Base-by-base conservation (phyloP, 2,329 filamentous ascomycete genomes). In the Graphilbum fragrans region DNA sequence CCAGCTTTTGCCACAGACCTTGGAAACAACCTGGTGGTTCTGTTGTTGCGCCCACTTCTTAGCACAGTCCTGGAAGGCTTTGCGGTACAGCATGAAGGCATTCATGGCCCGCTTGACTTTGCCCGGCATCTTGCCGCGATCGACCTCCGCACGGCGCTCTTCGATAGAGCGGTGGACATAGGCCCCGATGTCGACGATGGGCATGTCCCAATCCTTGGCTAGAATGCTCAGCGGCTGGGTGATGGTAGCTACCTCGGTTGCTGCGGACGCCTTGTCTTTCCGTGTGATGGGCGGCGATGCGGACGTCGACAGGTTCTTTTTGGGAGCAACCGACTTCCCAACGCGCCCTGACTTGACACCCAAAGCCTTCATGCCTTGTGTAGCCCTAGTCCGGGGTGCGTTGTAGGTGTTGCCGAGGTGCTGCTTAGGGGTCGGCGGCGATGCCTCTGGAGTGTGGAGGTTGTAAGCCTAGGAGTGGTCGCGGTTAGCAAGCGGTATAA, bases 81-180 rank as follows among this genome's bases (percentile, higher is more conserved):
- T 94, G 34, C 92, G 82, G 59, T 98, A 98, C 39, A 98, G 69
- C 82, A 98, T 94, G 65, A 96, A 98, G 1, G 86, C 90, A 59
- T 98, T 98, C 82, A 95, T 94, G 3, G 92, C 88, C 23, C 92
- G 74, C 53, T 90, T 86, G 50, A 96, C 74, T 57, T 88, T 87
- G 21, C 84, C 84, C 2, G 67, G 67, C 29, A 77, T 66, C 52
- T 80, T 86, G 43, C 77, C 73, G 52, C 75, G 72, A 35, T 77
- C 72, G 10, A 82, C 77, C 58, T 94, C 87, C 41, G 66, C 62
- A 38, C 67, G 68, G 43, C 90, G 75, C 7, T 70, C 70, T 43
- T 85, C 79, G 2, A 67, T 62, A 10, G 82, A 67, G 39, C 90
- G 74, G 52, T 81, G 77, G 29, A 93, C 87, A 67, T 83, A 94